Conservation (phyloP, 768 basidiomycete genomes). For the Tubosaeta sp. region DNA sequence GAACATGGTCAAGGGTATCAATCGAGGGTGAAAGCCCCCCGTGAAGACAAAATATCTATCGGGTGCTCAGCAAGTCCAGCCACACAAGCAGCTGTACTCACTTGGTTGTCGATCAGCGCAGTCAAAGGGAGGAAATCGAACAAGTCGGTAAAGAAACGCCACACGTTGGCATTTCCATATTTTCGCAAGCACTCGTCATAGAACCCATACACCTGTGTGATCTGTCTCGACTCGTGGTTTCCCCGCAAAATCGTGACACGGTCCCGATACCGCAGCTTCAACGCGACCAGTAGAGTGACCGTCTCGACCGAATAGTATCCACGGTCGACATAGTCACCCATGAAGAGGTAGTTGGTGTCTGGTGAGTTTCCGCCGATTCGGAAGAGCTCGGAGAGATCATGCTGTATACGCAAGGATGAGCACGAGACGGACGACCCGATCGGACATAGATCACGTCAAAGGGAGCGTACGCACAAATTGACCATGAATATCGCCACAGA, state of each 20-base stretch:
- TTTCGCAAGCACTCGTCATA: slow-evolving; percentile 99
- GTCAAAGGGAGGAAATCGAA: slow-evolving; percentile 98
- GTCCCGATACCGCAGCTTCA: slow-evolving; percentile 97
- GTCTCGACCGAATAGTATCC: slow-evolving; percentile 99
- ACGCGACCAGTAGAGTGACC: slow-evolving; percentile 92
- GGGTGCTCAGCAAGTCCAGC: slow-evolving; percentile 6
- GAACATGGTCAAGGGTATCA: slow-evolving; percentile 98
- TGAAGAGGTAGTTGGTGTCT: slow-evolving; percentile 99
- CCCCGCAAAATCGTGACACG: slow-evolving; percentile 97
- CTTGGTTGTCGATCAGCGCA: slow-evolving; percentile 98
- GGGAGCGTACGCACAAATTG: slow-evolving; percentile 82
- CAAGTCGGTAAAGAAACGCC: slow-evolving; percentile 98
- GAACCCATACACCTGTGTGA: slow-evolving; percentile 99
- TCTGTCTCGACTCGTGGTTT: slow-evolving; percentile 98
- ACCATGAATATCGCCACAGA: slow-evolving; percentile 99
- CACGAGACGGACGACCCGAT: slow-evolving; percentile 16
- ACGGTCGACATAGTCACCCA: slow-evolving; percentile 99
- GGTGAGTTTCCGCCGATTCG: slow-evolving; percentile 98
- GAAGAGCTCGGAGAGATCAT: slow-evolving; percentile 98
- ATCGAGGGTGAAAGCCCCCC: slow-evolving; percentile 98
- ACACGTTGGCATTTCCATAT: slow-evolving; percentile 99
- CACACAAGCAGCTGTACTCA: slow-evolving; percentile 41
- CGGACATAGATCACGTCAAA: slow-evolving; percentile 20
- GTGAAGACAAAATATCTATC: slow-evolving; percentile 96
- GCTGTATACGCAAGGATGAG: slow-evolving; percentile 47